Conservation (phyloP, 2,329 filamentous ascomycete genomes). For the Epichloe amarillans region DNA sequence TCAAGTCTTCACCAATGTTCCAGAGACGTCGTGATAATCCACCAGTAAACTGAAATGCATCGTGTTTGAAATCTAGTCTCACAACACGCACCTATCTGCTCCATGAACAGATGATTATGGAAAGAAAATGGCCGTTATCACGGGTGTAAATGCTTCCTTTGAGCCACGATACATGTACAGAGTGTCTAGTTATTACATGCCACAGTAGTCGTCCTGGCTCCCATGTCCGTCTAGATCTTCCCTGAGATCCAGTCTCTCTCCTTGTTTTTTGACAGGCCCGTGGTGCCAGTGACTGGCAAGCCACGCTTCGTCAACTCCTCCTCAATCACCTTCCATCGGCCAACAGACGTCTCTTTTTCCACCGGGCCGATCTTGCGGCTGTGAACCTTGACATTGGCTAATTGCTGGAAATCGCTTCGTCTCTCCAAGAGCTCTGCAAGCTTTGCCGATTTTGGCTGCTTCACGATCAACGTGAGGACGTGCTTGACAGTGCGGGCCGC, state of each 20-base stretch:
- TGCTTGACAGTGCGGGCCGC: conserved; percentile 38
- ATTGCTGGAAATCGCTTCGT: conserved; percentile 29
- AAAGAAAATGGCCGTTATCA: not conserved
- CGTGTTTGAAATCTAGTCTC: too few species aligned
- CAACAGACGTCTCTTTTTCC: conserved; percentile 57
- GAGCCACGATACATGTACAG: conserved; percentile 1
- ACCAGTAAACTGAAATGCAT: too few species aligned
- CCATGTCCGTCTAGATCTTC: conserved; percentile 14
- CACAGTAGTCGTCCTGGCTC: not conserved
- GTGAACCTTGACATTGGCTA: conserved; percentile 61
- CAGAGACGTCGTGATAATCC: too few species aligned
- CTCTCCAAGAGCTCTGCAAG: conserved; percentile 46
- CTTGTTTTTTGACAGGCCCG: conserved; percentile 24
- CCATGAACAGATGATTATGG: too few species aligned
- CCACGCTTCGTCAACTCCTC: conserved; percentile 51
- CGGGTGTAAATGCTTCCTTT: not conserved
- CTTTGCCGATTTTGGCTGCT: conserved; percentile 43
- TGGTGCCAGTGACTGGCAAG: conserved; percentile 42
- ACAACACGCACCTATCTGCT: too few species aligned
- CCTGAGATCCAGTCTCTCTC: conserved; percentile 31
- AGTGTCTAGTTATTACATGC: conserved; percentile 1
- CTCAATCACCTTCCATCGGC: conserved; percentile 69
- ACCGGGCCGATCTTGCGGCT: conserved; percentile 52
- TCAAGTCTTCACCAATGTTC: too few species aligned
- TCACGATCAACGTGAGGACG: conserved; percentile 40